Base-by-base conservation (phyloP, 805 yeast genomes). In the Candida succiphila region DNA sequence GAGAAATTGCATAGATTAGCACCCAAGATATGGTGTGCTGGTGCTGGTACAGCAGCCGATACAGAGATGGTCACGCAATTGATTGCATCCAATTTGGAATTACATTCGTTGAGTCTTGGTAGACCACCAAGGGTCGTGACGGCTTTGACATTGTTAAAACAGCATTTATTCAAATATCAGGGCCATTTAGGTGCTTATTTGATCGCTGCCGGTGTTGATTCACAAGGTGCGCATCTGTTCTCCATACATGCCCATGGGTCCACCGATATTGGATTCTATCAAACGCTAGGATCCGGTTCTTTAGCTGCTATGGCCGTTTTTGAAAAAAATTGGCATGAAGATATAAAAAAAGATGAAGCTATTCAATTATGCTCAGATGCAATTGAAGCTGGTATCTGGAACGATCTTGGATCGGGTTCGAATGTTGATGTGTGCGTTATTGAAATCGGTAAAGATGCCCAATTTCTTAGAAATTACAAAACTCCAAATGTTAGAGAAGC, bases 21-120 rank as follows among this genome's bases (percentile, higher is more conserved):
- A 6, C 95, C 96, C 8, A 73, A 71, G 51, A 87, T 88, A 54
- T 89, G 96, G 96, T 89, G 98, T 76, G 98, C 98, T 33, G 98
- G 98, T 51, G 98, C 98, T 3, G 98, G 98, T 58, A 92, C 98
- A n/a, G 98, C 98, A 21, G 97, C 98, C 7, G 98, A 92, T 56
- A 92, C 96, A 10, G 97, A 92, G 58, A 86, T 87, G 77, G 97
- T 92, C 26, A 92, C 98, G 5, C 95, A 87, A 58, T 68, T 92
- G 52, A 87, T 87, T 45, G 75, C 86, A 25, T 84, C 95, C 25
- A 88, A 89, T 56, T 65, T 92, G 43, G 98, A 92, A 60, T 66
- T 92, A 40, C 98, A 89, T 58, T 67, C 94, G 7, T 65, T 87
- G 60, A 77, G 81, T 48, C 78, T 89, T 23, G 77, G 77, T 39